phyloP scores from a whole-genome alignment of 352 stramenopile species.

The Blastocystis sp. region DNA sequence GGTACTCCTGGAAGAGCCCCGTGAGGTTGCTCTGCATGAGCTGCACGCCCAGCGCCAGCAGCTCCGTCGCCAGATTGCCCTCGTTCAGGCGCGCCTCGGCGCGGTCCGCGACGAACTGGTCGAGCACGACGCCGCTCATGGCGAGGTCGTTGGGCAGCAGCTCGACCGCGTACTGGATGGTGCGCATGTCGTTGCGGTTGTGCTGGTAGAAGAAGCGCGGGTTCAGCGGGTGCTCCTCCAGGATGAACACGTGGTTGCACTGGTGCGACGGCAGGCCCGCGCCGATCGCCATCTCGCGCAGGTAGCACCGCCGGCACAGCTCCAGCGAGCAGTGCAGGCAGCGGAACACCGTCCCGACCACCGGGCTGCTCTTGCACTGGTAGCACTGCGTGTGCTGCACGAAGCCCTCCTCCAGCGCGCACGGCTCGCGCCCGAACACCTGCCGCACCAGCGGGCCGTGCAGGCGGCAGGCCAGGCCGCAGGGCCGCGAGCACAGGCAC shows the following conservation, averaged over 20 bases:
- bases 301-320: conserved; percentile 27
- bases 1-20: conserved; percentile 50
- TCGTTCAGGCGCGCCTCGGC: conserved; percentile 6
- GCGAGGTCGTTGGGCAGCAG: background rate
- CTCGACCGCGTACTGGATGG: background rate
- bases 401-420: background rate
- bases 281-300: conserved; percentile 30
- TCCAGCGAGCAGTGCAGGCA: conserved; percentile 43
- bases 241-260: conserved; percentile 64
- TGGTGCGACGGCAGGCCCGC: conserved; percentile 20
- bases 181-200: conserved; percentile 64
- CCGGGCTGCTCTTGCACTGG: conserved; percentile 22
- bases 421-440: background rate
- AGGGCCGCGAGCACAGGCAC: background rate
- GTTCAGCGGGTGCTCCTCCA: conserved; percentile 23
- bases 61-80: conserved; percentile 19
- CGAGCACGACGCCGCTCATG: conserved; percentile 28
- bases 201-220: background rate
- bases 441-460: conserved; percentile 6
- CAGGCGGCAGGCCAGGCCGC: background rate
- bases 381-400: conserved; percentile 15
- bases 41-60: conserved; percentile 4
- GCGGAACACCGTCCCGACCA: conserved; percentile 48
- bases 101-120: conserved; percentile 36
- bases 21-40: conserved; percentile 2